phyloP scores from a whole-genome alignment of 2,329 filamentous ascomycete species.

The Diaporthe aspalathi region DNA sequence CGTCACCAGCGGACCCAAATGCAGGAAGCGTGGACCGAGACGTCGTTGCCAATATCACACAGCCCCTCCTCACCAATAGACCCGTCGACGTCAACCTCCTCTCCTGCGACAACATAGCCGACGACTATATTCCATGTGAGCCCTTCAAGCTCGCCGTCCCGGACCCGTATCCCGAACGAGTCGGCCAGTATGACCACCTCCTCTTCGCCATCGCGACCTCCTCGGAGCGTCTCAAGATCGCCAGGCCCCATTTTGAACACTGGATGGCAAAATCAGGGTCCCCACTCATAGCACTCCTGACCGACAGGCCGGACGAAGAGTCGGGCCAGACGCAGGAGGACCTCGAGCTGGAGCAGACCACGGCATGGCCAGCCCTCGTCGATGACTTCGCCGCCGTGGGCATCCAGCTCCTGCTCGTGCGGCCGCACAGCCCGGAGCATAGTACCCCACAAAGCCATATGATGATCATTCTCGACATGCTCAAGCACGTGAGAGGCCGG shows the following conservation, averaged over 20 bases:
- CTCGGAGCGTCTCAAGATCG: constrained; percentile 18
- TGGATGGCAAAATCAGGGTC: constrained; percentile 36
- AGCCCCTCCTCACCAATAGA: not conserved
- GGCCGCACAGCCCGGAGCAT: constrained; percentile 47
- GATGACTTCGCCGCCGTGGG: constrained; percentile 45
- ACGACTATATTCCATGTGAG: constrained; percentile 25
- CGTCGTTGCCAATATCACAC: constrained; percentile 22
- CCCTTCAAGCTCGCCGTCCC: constrained; percentile 32
- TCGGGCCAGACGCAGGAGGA: constrained; percentile 4
- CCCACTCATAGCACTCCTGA: constrained; percentile 25
- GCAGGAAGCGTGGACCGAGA: constrained; percentile 3
- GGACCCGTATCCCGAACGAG: constrained; percentile 18
- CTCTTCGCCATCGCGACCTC: constrained; percentile 35
- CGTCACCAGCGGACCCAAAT: constrained; percentile 16
- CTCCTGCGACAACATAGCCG: constrained; percentile 16
- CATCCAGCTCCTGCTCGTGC: constrained; percentile 50
- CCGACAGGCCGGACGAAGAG: constrained; percentile 36
- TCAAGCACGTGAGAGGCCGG: constrained; percentile 47
- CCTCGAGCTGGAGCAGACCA: constrained; percentile 9
- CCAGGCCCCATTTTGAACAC: constrained; percentile 28
- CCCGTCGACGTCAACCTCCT: constrained; percentile 20
- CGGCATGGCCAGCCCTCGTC: constrained; percentile 30
- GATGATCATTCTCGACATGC: constrained; percentile 60
- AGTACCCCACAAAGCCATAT: constrained; percentile 65
- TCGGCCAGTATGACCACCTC: constrained; percentile 41